Percentiles rank a stretch among this genome's conserved stretches.
These are phyloP conservation scores for Ceratobasidium sp. DNA, from an alignment of 1,284 basidiomycete species.

Conservation along the genomic window DNA sequence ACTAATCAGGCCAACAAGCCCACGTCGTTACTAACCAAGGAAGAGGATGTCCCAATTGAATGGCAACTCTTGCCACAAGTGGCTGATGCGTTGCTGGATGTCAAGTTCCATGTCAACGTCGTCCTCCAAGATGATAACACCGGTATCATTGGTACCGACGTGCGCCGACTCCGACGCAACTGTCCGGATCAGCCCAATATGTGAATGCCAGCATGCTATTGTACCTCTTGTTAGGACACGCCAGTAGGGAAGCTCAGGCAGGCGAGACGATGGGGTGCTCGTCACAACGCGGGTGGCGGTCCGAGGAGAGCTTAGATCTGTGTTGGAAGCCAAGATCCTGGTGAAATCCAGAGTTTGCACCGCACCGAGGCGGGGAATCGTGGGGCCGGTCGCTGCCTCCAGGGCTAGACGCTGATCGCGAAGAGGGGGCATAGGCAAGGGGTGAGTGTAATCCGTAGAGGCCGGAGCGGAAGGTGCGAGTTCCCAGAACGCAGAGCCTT, in stretches of 20 bases:
- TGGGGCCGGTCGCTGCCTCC: slow-evolving; percentile 31
- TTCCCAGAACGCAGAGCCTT: slow-evolving; percentile 43
- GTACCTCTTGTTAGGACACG: slow-evolving; percentile 64
- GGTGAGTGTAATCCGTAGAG: slow-evolving; percentile 36
- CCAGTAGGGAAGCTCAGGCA: slow-evolving; percentile 41
- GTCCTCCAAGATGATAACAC: slow-evolving; percentile 77
- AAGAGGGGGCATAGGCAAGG: slow-evolving; percentile 38
- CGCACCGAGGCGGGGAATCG: slow-evolving; percentile 21
- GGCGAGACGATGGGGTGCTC: slow-evolving; percentile 27
- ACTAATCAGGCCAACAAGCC: background rate
- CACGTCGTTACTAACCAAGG: slow-evolving; percentile 61
- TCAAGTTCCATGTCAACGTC: slow-evolving; percentile 73
- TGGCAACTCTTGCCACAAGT: slow-evolving; percentile 69
- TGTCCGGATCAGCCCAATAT: slow-evolving; percentile 64
- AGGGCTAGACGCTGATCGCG: slow-evolving; percentile 40
- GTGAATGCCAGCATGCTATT: slow-evolving; percentile 80
- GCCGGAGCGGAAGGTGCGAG: slow-evolving; percentile 36
- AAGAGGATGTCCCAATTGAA: slow-evolving; percentile 78
- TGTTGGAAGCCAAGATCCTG: background rate
- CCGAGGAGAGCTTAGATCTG: slow-evolving; percentile 34
- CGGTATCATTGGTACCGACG: slow-evolving; percentile 52
- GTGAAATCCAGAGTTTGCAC: slow-evolving; percentile 17
- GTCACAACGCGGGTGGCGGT: slow-evolving; percentile 39
- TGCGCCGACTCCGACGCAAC: slow-evolving; percentile 48
- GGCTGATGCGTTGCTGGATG: slow-evolving; percentile 61